Conservation (phyloP, 1,284 basidiomycete genomes). For the Pisolithus thermaeus region DNA sequence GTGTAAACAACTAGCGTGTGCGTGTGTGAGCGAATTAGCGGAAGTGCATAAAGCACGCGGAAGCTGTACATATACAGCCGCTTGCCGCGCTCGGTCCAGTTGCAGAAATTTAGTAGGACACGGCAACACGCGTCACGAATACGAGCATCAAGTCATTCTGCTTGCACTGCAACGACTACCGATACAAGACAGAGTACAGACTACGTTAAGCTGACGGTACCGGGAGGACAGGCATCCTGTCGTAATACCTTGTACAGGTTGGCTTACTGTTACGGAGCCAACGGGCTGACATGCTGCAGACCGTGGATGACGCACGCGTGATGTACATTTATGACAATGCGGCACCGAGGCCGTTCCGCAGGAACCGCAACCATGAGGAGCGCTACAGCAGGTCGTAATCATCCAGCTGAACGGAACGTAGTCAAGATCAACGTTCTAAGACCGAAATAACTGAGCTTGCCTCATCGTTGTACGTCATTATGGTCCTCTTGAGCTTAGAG, state of each 20-base stretch:
- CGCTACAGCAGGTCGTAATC: slow-evolving; percentile 79
- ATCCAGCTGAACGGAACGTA: slow-evolving; percentile 57
- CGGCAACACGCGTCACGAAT: background rate
- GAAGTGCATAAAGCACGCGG: background rate
- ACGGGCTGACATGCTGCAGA: background rate
- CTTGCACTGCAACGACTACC: too few relatives aligned
- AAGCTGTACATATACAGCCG: background rate
- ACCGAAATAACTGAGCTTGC: slow-evolving; percentile 35
- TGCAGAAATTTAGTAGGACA: background rate
- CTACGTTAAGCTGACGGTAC: too few relatives aligned
- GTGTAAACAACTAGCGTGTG: slow-evolving; percentile 1
- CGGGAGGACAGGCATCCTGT: too few relatives aligned
- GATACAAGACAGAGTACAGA: too few relatives aligned
- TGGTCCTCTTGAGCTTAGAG: slow-evolving; percentile 92
- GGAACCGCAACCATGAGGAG: background rate
- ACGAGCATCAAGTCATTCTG: background rate
- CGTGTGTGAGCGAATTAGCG: background rate
- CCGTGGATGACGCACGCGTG: background rate
- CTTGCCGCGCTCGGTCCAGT: background rate
- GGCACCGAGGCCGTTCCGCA: background rate
- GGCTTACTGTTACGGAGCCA: background rate
- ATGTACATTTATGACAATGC: background rate
- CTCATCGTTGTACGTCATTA: slow-evolving; percentile 97
- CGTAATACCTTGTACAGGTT: background rate
- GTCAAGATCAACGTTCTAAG: slow-evolving; percentile 1